Evolutionary conservation across 1,139 yeast genomes (phyloP), one percentile per base, ranked within the genome.

Genomic region (Yamadazyma sp.): DNA sequence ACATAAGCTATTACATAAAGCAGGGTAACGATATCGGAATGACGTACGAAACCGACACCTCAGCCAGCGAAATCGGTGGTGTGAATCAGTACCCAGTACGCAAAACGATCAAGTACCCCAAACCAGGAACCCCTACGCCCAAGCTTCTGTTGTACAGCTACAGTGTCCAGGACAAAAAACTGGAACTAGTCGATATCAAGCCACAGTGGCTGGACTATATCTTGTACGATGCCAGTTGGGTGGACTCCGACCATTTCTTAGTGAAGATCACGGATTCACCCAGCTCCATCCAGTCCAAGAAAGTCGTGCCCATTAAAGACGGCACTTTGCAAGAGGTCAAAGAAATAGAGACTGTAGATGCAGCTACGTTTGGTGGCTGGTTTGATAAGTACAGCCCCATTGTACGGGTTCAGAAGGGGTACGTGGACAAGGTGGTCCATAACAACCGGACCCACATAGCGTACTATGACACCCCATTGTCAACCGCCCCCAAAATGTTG

Each of bases 121-220:
- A 87, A 57, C 95, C 97, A 0, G 98, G 98, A 0, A 75, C 76
- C 15, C 53, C 71, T 1, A 86, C 86, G 54, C 98, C 98, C 0
- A 54, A 61, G 15, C 73, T 86, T 1, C 27, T 60, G 1, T 34
- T 91, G 16, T 58, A 65, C 47, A 61, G 72, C 34, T 78, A 75
- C 49, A 63, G 75, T 32, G 28, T 81, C 1, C 44, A 55, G 2
- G 48, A 58, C 1, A 51, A 54, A 8, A 32, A 49, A 7, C 28
- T 25, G 17, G 46, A 44, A 2, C 50, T 53, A 5, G 45, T 73
- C 23, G 49, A 54, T 4, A 48, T 31, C 14, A 29, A 37, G n/a
- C 15, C 34, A 10, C 32, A 54, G 12, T 59, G 59, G 22, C 56
- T 54, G 33, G 87, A 83, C 28, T 72, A 69, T 40, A 62, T 85